Conservation (phyloP, 1,284 basidiomycete species). For the Hemileia vastatrix region DNA sequence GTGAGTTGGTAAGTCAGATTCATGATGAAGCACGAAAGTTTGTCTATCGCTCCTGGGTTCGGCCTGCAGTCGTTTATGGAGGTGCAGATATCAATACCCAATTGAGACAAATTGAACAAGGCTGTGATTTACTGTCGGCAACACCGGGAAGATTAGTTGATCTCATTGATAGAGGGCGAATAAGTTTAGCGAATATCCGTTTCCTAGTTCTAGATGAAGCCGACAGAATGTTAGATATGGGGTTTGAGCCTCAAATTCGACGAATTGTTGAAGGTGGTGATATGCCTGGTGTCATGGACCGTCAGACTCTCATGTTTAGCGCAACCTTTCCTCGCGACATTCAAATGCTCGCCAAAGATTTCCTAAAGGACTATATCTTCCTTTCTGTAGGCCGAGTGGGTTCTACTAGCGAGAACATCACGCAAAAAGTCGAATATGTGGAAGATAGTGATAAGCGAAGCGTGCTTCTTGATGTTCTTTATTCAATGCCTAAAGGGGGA, state of each 20-base stretch:
- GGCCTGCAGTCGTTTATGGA: constrained; percentile 96
- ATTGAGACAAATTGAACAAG: constrained; percentile 85
- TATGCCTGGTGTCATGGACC: constrained; percentile 84
- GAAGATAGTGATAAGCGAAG: constrained; percentile 97
- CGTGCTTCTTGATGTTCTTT: constrained; percentile 85
- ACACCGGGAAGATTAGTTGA: constrained; percentile 99
- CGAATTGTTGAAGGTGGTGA: constrained; percentile 96
- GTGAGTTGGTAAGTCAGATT: constrained; percentile 97
- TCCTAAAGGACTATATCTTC: constrained; percentile 70
- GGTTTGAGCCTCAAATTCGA: constrained; percentile 99
- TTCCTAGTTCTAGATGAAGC: constrained; percentile 99
- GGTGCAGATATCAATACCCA: constrained; percentile 96
- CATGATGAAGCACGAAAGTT: constrained; percentile 99
- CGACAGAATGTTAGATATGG: constrained; percentile 99
- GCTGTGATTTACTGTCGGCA: constrained; percentile 91
- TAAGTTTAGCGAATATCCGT: constrained; percentile 90
- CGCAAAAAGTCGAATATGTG: constrained; percentile 94
- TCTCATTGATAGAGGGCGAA: constrained; percentile 92
- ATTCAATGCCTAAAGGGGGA: constrained; percentile 61
- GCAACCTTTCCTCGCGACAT: constrained; percentile 99
- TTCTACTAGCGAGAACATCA: constrained; percentile 98
- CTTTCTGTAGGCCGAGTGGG: constrained; percentile 96
- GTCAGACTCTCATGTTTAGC: constrained; percentile 99
- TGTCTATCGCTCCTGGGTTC: constrained; percentile 98
- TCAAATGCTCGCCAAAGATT: constrained; percentile 50